These are phyloP conservation scores for Populus tomentosa DNA, from an alignment of 441 rosid genomes.

Conservation along the genomic window DNA sequence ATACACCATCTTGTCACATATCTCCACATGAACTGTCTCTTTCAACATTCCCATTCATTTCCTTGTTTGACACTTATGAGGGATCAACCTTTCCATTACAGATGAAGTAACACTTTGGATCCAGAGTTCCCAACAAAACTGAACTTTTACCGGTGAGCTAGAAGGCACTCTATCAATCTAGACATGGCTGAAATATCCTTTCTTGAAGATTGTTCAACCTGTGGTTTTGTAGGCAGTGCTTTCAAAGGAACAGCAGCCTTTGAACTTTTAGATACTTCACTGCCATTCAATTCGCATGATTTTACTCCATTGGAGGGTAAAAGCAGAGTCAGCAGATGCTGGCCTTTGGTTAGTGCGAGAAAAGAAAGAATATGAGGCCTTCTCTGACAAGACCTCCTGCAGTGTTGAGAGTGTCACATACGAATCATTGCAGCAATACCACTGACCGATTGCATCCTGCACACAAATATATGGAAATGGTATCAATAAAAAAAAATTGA, in stretches of 20 bases:
- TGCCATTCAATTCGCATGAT: constrained; percentile 47
- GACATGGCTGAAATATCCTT: constrained; percentile 35
- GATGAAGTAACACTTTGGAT: constrained; percentile 41
- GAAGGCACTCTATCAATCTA: constrained; percentile 54
- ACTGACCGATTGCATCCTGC: constrained; percentile 79
- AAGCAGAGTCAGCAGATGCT: constrained; percentile 29
- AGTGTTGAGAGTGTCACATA: constrained; percentile 60
- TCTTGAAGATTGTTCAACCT: constrained; percentile 33
- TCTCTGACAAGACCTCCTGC: constrained; percentile 89
- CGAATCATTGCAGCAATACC: constrained; percentile 96
- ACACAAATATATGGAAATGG: constrained; percentile 11
- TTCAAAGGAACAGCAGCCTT: constrained; percentile 36
- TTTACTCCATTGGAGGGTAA: constrained; percentile 52
- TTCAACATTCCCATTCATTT: constrained; percentile 33
- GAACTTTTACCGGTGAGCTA: constrained; percentile 47
- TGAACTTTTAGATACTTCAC: constrained; percentile 36
- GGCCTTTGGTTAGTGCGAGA: constrained; percentile 71
- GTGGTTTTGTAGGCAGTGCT: constrained; percentile 28
- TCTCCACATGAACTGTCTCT: constrained; percentile 25
- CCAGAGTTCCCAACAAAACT: constrained; percentile 48
- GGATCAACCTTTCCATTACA: constrained; percentile 42
- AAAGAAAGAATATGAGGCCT: constrained; percentile 86
- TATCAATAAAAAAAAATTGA: constrained; percentile 12
- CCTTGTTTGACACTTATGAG: constrained; percentile 37
- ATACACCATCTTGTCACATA: constrained; percentile 35